Conservation (phyloP, 106 monocot species). For the Posidonia australis region DNA sequence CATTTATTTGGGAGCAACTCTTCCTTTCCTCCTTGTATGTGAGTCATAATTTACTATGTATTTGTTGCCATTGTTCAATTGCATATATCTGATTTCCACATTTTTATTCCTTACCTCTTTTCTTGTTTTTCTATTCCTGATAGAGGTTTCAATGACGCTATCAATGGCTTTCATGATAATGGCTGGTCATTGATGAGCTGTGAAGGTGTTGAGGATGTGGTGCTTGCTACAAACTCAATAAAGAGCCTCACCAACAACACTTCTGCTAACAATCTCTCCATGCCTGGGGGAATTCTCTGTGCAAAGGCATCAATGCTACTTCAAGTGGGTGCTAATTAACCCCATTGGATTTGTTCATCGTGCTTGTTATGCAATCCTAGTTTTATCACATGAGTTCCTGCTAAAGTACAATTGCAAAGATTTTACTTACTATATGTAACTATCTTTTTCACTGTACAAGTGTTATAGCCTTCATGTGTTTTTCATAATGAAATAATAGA, state of each 20-base stretch:
- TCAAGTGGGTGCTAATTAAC: too few relatives aligned
- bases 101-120: not conserved
- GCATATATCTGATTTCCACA: not conserved
- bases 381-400: too few relatives aligned
- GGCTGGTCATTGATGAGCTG: constrained; percentile 73
- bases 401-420: too few relatives aligned
- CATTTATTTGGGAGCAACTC: not conserved
- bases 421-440: too few relatives aligned
- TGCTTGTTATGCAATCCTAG: too few relatives aligned
- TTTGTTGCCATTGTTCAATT: not conserved
- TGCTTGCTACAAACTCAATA: constrained; percentile 45
- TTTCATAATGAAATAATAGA: too few relatives aligned
- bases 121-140: not conserved
- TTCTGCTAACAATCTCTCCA: constrained; percentile 21
- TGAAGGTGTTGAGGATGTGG: constrained; percentile 79
- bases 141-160: constrained; percentile 96
- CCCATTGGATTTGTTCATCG: too few relatives aligned
- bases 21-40: too few relatives aligned
- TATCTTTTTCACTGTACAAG: too few relatives aligned
- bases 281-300: constrained; percentile 63
- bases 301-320: constrained; percentile 96
- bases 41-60: too few relatives aligned
- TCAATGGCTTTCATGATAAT: constrained; percentile 83
- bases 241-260: constrained; percentile 25
- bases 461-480: too few relatives aligned